Conservation (phyloP, 164 flowering plant genomes). For the Vitis amurensis region DNA sequence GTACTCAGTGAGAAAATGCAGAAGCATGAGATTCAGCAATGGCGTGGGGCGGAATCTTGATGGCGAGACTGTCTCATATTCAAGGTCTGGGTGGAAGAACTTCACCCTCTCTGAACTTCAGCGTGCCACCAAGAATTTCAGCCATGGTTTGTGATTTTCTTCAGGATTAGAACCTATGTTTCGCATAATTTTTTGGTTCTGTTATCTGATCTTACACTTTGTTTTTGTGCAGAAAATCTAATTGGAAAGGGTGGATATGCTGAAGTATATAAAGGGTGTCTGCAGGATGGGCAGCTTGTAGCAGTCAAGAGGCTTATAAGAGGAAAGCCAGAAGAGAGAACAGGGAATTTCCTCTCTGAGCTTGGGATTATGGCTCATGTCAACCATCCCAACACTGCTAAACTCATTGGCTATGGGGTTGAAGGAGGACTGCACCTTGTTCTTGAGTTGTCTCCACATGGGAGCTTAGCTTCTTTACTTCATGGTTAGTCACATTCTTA, state of each 20-base stretch:
- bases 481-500: conserved; percentile 33
- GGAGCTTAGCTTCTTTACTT: conserved; percentile 68
- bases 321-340: conserved; percentile 53
- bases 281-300: conserved; percentile 45
- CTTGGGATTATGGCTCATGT: conserved; percentile 75
- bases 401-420: conserved; percentile 64
- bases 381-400: conserved; percentile 61
- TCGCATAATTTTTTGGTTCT: neutral
- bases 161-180: neutral
- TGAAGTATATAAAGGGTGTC: conserved; percentile 60
- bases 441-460: conserved; percentile 56
- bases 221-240: conserved; percentile 40
- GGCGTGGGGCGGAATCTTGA: conserved; percentile 3
- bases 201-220: neutral
- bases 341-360: conserved; percentile 53
- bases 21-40: conserved; percentile 34
- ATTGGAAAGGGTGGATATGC: conserved; percentile 82
- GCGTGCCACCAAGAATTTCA: conserved; percentile 72
- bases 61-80: conserved; percentile 7
- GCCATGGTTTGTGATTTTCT: conserved; percentile 41
- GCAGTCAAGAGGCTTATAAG: conserved; percentile 54
- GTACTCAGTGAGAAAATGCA: conserved; percentile 36
- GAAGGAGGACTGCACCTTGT: conserved; percentile 73
- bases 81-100: conserved; percentile 57
- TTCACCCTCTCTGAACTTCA: conserved; percentile 63